Evolutionary conservation across 768 basidiomycete species (phyloP).

Genomic region (Russula abietina): DNA sequence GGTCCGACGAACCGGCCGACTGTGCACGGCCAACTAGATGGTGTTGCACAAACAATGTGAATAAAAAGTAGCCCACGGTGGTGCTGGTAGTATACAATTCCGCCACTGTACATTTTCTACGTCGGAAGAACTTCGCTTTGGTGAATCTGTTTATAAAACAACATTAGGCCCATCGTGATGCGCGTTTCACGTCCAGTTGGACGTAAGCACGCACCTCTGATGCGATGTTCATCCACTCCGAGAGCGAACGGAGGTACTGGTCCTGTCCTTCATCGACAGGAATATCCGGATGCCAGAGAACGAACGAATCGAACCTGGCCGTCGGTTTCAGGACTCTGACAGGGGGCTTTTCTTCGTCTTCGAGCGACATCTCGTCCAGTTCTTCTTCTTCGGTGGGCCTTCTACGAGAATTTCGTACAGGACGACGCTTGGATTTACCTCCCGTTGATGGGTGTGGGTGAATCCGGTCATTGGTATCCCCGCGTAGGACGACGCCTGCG

Average conservation of each 20-base stretch:
- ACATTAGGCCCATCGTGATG: neutral
- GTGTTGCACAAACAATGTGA: neutral
- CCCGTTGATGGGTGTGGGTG: slow-evolving; percentile 6
- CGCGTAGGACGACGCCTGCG: slow-evolving; percentile 53
- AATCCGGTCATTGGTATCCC: slow-evolving; percentile 25
- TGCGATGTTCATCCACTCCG: slow-evolving; percentile 65
- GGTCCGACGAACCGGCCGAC: too few species aligned
- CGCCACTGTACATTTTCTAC: neutral
- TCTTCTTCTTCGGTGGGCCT: slow-evolving; percentile 30
- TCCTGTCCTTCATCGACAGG: slow-evolving; percentile 63
- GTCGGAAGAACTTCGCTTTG: neutral
- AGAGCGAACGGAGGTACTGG: slow-evolving; percentile 62
- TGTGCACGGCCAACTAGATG: neutral
- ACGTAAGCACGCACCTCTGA: slow-evolving; percentile 50
- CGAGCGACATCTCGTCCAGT: slow-evolving; percentile 24
- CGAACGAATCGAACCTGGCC: slow-evolving; percentile 57
- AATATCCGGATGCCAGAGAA: slow-evolving; percentile 72
- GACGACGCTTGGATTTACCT: slow-evolving; percentile 30
- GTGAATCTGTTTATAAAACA: slow-evolving; percentile 7
- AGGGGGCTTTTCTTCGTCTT: slow-evolving; percentile 27
- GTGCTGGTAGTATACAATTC: neutral
- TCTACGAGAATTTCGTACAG: slow-evolving; percentile 27
- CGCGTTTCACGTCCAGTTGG: neutral
- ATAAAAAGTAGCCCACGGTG: neutral
- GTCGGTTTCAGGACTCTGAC: slow-evolving; percentile 41